Conservation (phyloP, 129 eudicot genomes). For the Gnaphalium uliginosum region DNA sequence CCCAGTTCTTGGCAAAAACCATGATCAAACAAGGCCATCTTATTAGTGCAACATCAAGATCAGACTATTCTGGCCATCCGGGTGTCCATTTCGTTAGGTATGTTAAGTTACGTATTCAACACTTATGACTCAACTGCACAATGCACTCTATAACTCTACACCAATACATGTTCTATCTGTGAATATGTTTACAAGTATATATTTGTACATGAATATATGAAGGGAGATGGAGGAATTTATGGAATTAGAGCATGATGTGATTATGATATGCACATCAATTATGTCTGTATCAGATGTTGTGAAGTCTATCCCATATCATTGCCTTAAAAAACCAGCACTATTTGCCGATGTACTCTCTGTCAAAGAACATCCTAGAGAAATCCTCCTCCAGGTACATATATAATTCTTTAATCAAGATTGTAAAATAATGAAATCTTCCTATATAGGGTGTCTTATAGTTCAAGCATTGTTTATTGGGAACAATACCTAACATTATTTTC, state of each 20-base stretch:
- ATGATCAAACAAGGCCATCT: constrained; percentile 77
- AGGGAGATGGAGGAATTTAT: constrained; percentile 57
- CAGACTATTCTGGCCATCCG: constrained; percentile 50
- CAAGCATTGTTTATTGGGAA: neutral
- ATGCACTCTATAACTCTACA: constrained; percentile 1
- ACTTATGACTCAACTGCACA: constrained; percentile 17
- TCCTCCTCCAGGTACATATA: constrained; percentile 48
- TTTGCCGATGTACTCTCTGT: constrained; percentile 79
- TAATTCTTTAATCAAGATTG: neutral
- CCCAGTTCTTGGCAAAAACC: constrained; percentile 66
- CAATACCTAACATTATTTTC: too few relatives aligned
- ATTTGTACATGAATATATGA: constrained; percentile 26
- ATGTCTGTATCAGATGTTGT: constrained; percentile 52
- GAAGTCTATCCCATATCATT: constrained; percentile 50
- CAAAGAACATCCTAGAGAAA: constrained; percentile 60
- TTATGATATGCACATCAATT: constrained; percentile 68
- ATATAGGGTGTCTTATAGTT: neutral
- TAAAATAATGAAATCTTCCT: neutral
- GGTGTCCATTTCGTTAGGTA: constrained; percentile 54
- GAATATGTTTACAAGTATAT: neutral
- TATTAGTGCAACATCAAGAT: constrained; percentile 65
- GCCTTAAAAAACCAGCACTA: constrained; percentile 41
- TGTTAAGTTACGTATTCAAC: constrained; percentile 17
- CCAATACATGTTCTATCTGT: neutral
- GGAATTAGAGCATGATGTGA: constrained; percentile 50